These are phyloP conservation scores for Fusarium poae DNA, from an alignment of 2,329 filamentous ascomycete species.

Conservation along the genomic window DNA sequence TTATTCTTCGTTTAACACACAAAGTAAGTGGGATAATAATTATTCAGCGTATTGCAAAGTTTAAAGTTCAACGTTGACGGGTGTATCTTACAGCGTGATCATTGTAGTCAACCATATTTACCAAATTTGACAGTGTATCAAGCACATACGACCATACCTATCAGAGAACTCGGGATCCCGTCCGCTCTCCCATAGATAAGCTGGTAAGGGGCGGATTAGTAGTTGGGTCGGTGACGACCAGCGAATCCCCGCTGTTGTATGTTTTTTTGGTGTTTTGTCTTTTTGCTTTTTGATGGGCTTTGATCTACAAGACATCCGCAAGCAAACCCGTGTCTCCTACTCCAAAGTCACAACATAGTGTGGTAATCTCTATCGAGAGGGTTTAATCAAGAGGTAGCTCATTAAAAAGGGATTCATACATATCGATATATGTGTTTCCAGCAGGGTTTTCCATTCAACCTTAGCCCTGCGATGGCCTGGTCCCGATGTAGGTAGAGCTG, in stretches of 20 bases:
- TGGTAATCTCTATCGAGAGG: neutral
- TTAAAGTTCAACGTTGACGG: neutral
- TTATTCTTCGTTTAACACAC: too few relatives aligned
- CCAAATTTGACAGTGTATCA: fast-evolving
- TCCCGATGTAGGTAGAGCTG: too few relatives aligned
- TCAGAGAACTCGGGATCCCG: neutral
- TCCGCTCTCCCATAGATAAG: too few relatives aligned
- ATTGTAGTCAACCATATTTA: neutral
- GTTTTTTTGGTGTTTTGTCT: neutral
- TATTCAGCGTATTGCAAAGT: conserved; percentile 15
- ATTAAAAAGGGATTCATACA: neutral
- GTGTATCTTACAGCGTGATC: neutral
- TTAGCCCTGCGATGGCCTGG: too few relatives aligned
- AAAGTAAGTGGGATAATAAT: neutral
- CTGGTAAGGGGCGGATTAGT: too few relatives aligned
- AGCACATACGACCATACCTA: neutral
- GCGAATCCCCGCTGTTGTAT: too few relatives aligned
- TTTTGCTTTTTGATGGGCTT: neutral
- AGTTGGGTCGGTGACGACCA: too few relatives aligned
- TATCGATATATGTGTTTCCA: neutral
- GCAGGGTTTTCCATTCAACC: too few relatives aligned
- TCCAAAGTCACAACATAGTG: neutral
- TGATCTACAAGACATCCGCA: neutral
- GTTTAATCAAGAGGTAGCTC: neutral
- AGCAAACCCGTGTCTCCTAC: neutral